Evolutionary conservation across 306 rosid genomes (phyloP).

Genomic region (Prunus mira): DNA sequence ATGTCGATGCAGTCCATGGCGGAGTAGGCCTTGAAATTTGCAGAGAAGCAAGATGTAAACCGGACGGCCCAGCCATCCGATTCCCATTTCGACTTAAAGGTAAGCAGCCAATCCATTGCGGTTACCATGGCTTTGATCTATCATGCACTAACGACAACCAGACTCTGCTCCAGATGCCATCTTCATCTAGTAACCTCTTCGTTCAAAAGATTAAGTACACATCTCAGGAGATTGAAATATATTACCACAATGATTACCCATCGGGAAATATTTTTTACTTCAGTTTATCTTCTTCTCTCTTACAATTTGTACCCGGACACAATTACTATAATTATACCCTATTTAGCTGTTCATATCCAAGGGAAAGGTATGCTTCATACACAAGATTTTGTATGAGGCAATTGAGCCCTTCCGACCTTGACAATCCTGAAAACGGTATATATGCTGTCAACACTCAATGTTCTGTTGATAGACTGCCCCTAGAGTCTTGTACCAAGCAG

Average conservation of each 20-base stretch:
- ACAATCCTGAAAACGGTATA: fast-evolving
- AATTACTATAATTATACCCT: too few species aligned
- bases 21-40: conserved; percentile 13
- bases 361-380: too few species aligned
- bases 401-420: too few species aligned
- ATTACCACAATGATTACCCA: conserved; percentile 1
- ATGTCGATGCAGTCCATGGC: background rate
- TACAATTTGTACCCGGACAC: background rate
- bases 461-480: too few species aligned
- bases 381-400: too few species aligned
- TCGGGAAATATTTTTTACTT: background rate
- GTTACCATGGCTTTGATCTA: conserved; percentile 41
- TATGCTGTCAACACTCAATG: too few species aligned
- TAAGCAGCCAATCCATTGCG: background rate
- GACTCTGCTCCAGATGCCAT: conserved; percentile 29
- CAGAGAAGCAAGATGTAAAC: conserved; percentile 1
- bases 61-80: conserved; percentile 11
- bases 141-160: conserved; percentile 11
- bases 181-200: background rate
- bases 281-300: background rate
- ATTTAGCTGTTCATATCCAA: too few species aligned
- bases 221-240: conserved; percentile 21
- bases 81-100: conserved; percentile 42
- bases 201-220: conserved; percentile 35
- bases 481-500: too few species aligned